Evolutionary conservation across 2,329 filamentous ascomycete genomes (phyloP), one percentile per base, ranked within the genome.

Genomic region (Colletotrichum sansevieriae): DNA sequence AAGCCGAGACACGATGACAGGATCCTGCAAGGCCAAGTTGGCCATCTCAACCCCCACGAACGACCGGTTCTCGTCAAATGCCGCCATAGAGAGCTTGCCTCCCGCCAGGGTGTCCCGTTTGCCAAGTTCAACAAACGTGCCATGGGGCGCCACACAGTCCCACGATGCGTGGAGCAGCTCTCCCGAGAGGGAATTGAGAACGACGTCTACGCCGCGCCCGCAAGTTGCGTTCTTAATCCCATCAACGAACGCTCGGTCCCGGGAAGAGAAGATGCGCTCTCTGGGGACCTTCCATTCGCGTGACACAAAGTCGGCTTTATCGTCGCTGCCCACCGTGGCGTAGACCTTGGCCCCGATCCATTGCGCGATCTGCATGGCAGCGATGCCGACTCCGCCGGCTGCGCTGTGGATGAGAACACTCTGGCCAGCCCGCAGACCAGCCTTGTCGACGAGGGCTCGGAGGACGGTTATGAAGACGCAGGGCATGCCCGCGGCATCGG

Each of bases 111-210:
- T 22, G 22, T 22, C 22, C 22, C 22, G 22, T 22, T 22, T 22
- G 22, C 22, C 22, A 4, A 22, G 22, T 22, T 22, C 22, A 4
- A 22, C 3, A 22, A 87, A 81, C 2, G 73, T 77, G 0, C 83
- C 84, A 51, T 80, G 83, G 2, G 77, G 73, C 1, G 84, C 82
- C 1, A 87, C 75, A 47, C 82, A 84, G 0, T 78, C 69, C 82
- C 81, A 86, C 0, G 81, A 79, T 2, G 79, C 77, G 20, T 81
- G 80, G 0, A 85, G 74, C 0, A 81, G 70, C 13, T 83, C 80
- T 0, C 83, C 81, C 0, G 81, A 77, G 0, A 84, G 73, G 1
- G 80, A 81, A 72, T 83, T 84, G 3, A 84, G 73, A 0, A 82
- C 80, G 0, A 81, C 63, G 44, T 82, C 78, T 3, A 81, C 78